Conservation (phyloP, 163 green algal species). For the Picocystis sp. region DNA sequence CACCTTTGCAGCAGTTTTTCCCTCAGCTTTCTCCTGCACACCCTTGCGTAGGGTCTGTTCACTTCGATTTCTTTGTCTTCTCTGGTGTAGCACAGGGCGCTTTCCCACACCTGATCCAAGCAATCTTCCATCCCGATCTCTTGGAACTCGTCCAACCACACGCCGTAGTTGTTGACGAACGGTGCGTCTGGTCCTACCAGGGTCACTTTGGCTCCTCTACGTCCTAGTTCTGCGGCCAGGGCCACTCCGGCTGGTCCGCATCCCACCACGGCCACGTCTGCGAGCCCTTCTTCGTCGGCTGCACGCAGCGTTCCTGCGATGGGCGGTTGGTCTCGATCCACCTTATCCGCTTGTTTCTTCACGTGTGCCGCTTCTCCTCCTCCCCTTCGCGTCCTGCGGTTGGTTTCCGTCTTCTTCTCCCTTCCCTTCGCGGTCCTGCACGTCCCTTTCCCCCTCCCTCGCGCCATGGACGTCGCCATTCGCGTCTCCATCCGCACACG, state of each 20-base stretch:
- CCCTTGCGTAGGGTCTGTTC: conserved; percentile 13
- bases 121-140: conserved; percentile 46
- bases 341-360: too few species aligned
- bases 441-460: too few species aligned
- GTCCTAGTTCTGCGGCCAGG: conserved; percentile 66
- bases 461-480: too few species aligned
- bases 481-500: too few species aligned
- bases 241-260: conserved; percentile 76
- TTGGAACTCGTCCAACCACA: conserved; percentile 91
- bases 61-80: conserved; percentile 29
- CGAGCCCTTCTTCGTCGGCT: background rate
- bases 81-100: conserved; percentile 47
- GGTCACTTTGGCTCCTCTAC: conserved; percentile 41
- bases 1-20: conserved; percentile 31
- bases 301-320: too few species aligned
- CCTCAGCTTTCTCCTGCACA: conserved; percentile 14
- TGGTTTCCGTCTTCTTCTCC: too few species aligned
- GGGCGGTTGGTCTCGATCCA: too few species aligned
- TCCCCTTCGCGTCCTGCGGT: too few species aligned
- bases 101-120: too few species aligned
- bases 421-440: too few species aligned
- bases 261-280: conserved; percentile 63
- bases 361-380: too few species aligned
- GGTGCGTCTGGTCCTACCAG: conserved; percentile 63
- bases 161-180: conserved; percentile 98